Evolutionary conservation across 1,284 basidiomycete species (phyloP), one percentile per base, ranked within the genome.

Genomic region (Anthracocystis panici-leucophaei): DNA sequence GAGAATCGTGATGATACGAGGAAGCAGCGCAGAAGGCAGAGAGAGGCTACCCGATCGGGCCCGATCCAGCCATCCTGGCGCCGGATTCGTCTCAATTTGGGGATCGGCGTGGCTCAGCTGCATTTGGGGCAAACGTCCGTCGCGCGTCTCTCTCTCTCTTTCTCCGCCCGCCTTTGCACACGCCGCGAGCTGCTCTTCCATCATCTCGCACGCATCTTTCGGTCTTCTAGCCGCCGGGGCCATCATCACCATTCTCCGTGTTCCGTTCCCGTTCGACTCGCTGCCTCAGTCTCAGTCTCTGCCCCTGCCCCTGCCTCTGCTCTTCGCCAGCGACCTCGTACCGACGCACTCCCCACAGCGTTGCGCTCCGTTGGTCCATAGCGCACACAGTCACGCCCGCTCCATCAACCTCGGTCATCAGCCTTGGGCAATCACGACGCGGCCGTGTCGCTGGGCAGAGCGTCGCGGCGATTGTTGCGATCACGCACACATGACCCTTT

Each of bases 151-250:
- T n/a, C 3, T 48, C 46, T 29, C 25, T 18, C 31, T 38, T 12
- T 38, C 14, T 33, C 18, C 11, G 27, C 42, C 29, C 52, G 44
- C 52, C 42, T 38, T 16, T 38, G 35, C 35, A 38, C 35, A n/a
- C 35, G 35, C 35, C 35, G n/a, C 20, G 20, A 49, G 23, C 50
- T 55, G 65, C 58, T 57, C 65, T 61, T 57, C 58, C 65, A 67
- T 67, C 65, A 67, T 67, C 55, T 67, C 57, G 54, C 58, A 62
- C 59, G 33, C 45, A 23, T 53, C 54, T 49, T 61, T 61, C 65
- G 65, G 58, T 67, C 58, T 67, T 67, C 65, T 61, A 61, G 49
- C 54, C 58, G 58, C 65, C 58, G 49, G 9, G 50, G 41, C 48
- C 50, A 31, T 29, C 54, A 23, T 57, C 57, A 46, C 44, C 33